Evolutionary conservation across 225 moss, liverwort and hornwort species (phyloP), one percentile per base, ranked within the genome.

Genomic region (Takakia lepidozioides): DNA sequence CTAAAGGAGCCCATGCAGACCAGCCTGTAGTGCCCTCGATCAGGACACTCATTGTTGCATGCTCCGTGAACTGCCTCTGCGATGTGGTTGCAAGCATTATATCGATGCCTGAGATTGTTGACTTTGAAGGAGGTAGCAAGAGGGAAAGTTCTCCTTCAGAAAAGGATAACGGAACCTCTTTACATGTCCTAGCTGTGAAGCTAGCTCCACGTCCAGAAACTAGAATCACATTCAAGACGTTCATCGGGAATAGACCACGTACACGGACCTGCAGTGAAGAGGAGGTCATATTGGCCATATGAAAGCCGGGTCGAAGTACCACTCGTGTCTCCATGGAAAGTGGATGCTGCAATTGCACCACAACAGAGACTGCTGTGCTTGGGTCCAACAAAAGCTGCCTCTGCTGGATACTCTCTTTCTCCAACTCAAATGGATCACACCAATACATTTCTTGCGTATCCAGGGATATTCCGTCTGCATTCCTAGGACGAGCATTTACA

Each of bases 351-450:
- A 37, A 37, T 58, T 48, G 36, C 17, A 47, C 36, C 24, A 58
- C 57, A 25, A 58, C 57, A 58, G 15, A 18, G 25, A 58, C 19
- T 25, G 57, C 32, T 13, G 47, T 58, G 2, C 8, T 34, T n/a
- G 57, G 14, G 46, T 58, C 57, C 25, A 58, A 46, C 18, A 58
- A 13, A 19, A 58, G 47, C 17, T 38, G 47, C 57, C 47, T 34
- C 36, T 58, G 57, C 46, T 58, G 46, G 25, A 46, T 19, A 35
- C 24, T 24, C 7, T 46, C 57, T 15, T 37, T 46, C 46, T 58
- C 57, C 34, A 47, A 25, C 57, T 58, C 47, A 48, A 58, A 46
- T 58, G 48, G 57, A 19, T 58, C 57, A 48, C 57, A 58, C 57
- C 57, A 58, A 35, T 37, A 58, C 25, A 17, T 27, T 37, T 58